Evolutionary conservation across 2,329 filamentous ascomycete species (phyloP).

Genomic region (Escovopsis weberi): DNA sequence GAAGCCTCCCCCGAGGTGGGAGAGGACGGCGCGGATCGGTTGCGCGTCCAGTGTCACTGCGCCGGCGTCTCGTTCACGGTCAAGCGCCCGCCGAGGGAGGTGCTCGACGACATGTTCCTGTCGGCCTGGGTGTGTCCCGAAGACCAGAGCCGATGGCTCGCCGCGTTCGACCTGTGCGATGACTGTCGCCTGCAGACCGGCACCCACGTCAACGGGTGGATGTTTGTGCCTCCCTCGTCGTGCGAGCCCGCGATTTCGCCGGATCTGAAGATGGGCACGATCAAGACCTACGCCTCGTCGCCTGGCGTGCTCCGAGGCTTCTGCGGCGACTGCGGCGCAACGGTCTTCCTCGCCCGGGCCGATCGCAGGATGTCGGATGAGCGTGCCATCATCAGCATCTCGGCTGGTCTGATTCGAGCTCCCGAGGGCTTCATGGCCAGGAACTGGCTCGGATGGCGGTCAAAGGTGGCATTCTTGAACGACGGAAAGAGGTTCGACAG

Average conservation of each 20-base stretch:
- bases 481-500: conserved; percentile 23
- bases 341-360: conserved; percentile 21
- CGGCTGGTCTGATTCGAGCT: conserved; percentile 29
- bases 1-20: conserved; percentile 18
- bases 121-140: conserved; percentile 20
- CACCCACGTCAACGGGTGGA: conserved; percentile 28
- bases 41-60: conserved; percentile 31
- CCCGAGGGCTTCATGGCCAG: conserved; percentile 29
- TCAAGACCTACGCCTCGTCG: conserved; percentile 27
- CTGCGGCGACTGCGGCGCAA: conserved; percentile 32
- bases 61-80: conserved; percentile 33
- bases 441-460: conserved; percentile 32
- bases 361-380: conserved; percentile 15
- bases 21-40: conserved; percentile 20
- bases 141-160: conserved; percentile 28
- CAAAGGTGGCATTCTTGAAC: conserved; percentile 18
- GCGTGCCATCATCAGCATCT: conserved; percentile 25
- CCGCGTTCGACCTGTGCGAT: conserved; percentile 25
- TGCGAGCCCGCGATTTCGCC: conserved; percentile 22
- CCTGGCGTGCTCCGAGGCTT: conserved; percentile 26
- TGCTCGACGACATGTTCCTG: conserved; percentile 16
- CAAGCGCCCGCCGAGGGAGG: conserved; percentile 20
- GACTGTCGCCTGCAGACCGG: conserved; percentile 31
- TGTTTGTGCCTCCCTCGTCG: conserved; percentile 22
- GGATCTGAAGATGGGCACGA: conserved; percentile 26